phyloP scores from a whole-genome alignment of 768 basidiomycete genomes.

The Tremella mesenterica region DNA sequence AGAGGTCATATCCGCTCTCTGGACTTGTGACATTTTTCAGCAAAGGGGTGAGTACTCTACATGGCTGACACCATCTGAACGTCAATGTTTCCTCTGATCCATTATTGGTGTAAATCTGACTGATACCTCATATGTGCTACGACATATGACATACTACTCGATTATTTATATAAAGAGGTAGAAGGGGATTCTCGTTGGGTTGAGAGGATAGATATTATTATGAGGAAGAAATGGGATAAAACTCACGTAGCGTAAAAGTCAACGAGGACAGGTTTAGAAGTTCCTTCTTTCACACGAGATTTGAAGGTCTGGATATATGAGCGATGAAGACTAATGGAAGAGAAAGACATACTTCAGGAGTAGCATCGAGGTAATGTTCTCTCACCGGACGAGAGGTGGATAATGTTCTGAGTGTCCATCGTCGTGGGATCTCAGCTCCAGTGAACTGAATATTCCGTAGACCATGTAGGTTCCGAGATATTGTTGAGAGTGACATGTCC shows the following conservation, averaged over 20 bases:
- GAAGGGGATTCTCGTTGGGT: too few relatives aligned
- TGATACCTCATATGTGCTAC: too few relatives aligned
- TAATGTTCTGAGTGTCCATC: too few relatives aligned
- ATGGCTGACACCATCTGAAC: constrained; percentile 35
- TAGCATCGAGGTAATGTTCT: constrained; percentile 23
- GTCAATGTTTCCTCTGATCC: not conserved
- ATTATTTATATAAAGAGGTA: too few relatives aligned
- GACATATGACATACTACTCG: too few relatives aligned
- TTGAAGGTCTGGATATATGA: constrained; percentile 19
- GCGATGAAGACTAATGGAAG: not conserved
- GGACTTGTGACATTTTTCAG: constrained; percentile 28
- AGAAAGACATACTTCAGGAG: constrained; percentile 12
- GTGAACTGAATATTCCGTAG: too few relatives aligned
- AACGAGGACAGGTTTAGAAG: constrained; percentile 33
- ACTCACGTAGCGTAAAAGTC: constrained; percentile 39
- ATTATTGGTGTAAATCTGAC: not conserved
- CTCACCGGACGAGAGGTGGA: constrained; percentile 9
- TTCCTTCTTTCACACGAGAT: constrained; percentile 20
- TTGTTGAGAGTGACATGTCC: too few relatives aligned
- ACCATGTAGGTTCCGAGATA: too few relatives aligned
- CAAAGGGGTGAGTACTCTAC: constrained; percentile 34
- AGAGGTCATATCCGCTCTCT: constrained; percentile 20
- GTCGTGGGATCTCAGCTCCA: too few relatives aligned
- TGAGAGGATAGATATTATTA: too few relatives aligned
- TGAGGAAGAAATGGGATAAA: not conserved